These are phyloP conservation scores for Nematocida displodere DNA, from an alignment of 371 early-diverging fungal species.

Conservation along the genomic window DNA sequence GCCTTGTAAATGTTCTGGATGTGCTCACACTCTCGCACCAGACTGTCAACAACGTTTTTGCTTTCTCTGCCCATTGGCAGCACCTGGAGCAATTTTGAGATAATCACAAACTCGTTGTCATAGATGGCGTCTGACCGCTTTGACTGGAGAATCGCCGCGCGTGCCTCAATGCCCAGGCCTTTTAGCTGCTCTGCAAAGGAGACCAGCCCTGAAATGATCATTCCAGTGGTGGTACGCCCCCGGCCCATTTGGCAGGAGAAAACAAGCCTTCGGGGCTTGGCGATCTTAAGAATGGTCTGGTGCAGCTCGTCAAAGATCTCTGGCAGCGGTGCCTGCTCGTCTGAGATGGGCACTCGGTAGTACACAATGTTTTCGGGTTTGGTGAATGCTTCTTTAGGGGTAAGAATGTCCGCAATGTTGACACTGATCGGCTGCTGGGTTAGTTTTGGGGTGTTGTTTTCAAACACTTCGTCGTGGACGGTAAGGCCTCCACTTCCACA, in stretches of 20 bases:
- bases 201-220: slow-evolving; percentile 67
- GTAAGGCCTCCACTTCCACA: slow-evolving; percentile 67
- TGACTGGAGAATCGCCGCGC: slow-evolving; percentile 60
- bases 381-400: slow-evolving; percentile 51
- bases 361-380: slow-evolving; percentile 66
- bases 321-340: slow-evolving; percentile 74
- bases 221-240: slow-evolving; percentile 73
- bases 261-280: slow-evolving; percentile 66
- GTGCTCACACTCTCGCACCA: slow-evolving; percentile 71
- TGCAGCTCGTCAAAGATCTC: slow-evolving; percentile 71
- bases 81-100: slow-evolving; percentile 69
- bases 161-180: slow-evolving; percentile 63
- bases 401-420: slow-evolving; percentile 3
- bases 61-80: slow-evolving; percentile 69
- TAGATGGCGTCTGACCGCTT: slow-evolving; percentile 66
- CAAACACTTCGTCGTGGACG: slow-evolving; percentile 69
- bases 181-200: slow-evolving; percentile 39
- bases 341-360: slow-evolving; percentile 71
- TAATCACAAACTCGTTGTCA: slow-evolving; percentile 69
- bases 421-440: background rate
- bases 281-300: slow-evolving; percentile 65
- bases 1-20: slow-evolving; percentile 70
- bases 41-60: slow-evolving; percentile 70
- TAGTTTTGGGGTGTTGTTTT: slow-evolving; percentile 67
- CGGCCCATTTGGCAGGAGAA: slow-evolving; percentile 79